Conservation (phyloP, 1,139 yeast species). For the Yamadazyma diospyri region DNA sequence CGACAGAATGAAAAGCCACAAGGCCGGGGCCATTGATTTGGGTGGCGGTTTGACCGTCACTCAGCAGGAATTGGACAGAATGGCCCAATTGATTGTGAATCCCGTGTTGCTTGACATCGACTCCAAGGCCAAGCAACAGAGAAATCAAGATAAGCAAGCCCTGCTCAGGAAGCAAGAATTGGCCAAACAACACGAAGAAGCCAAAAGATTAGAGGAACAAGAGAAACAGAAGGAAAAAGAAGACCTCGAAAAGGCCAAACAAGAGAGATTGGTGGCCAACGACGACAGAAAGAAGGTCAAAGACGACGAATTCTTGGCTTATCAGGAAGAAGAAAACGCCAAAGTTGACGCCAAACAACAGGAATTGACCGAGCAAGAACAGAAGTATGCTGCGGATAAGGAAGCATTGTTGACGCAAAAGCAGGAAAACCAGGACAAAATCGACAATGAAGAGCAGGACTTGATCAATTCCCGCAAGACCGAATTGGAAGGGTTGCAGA, state of each 20-base stretch:
- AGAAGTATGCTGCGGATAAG: conserved; percentile 32
- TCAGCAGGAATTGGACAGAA: conserved; percentile 68
- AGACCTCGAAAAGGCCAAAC: conserved; percentile 39
- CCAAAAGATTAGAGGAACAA: conserved; percentile 47
- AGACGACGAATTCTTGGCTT: conserved; percentile 31
- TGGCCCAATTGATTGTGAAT: conserved; percentile 78
- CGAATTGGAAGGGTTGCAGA: conserved; percentile 46
- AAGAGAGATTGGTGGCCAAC: conserved; percentile 30
- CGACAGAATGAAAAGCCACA: conserved; percentile 46
- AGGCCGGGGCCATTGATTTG: conserved; percentile 61
- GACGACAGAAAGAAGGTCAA: conserved; percentile 41
- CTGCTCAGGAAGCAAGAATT: conserved; percentile 33
- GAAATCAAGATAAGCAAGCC: conserved; percentile 52
- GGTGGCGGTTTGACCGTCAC: conserved; percentile 89
- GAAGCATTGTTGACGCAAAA: conserved; percentile 37
- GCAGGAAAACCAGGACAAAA: conserved; percentile 38
- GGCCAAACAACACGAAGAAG: conserved; percentile 36
- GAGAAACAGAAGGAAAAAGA: conserved; percentile 47
- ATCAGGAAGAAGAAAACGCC: conserved; percentile 33
- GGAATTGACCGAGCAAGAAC: conserved; percentile 34
- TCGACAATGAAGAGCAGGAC: conserved; percentile 41
- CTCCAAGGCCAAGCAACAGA: conserved; percentile 67
- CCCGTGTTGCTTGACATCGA: conserved; percentile 83
- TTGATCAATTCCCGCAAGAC: conserved; percentile 36
- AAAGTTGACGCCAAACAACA: conserved; percentile 35